Percentiles rank a stretch among this genome's conserved stretches.
These are phyloP conservation scores for Fusarium robinianum DNA, from an alignment of 2,329 filamentous ascomycete genomes.

Conservation along the genomic window DNA sequence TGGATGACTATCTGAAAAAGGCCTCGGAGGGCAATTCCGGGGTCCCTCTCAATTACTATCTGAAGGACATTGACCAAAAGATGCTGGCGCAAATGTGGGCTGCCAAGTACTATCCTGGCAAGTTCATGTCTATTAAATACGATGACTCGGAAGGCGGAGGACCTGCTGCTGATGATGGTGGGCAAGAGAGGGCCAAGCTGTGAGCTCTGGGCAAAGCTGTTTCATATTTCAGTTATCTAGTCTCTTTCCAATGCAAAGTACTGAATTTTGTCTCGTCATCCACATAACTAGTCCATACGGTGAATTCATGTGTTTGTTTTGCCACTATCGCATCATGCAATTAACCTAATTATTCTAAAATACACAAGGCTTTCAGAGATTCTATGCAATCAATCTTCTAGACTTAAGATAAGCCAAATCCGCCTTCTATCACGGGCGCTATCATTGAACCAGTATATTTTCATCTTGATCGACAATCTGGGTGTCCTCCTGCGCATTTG, in stretches of 20 bases:
- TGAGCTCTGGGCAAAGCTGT: not conserved
- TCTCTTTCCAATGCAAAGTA: not conserved
- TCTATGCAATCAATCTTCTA: too few species aligned
- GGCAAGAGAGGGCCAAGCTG: not conserved
- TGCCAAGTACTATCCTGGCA: constrained; percentile 22
- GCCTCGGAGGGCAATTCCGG: constrained; percentile 2
- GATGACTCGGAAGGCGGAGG: constrained; percentile 12
- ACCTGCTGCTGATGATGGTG: not conserved
- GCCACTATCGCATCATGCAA: too few species aligned
- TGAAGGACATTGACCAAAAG: constrained; percentile 22
- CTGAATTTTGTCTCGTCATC: not conserved
- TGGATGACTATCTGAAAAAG: constrained; percentile 22
- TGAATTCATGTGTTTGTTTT: not conserved
- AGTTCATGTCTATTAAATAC: constrained; percentile 16
- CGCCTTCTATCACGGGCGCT: too few species aligned
- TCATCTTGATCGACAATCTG: too few species aligned
- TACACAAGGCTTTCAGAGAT: too few species aligned
- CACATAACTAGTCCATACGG: not conserved
- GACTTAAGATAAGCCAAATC: too few species aligned
- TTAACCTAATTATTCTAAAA: too few species aligned
- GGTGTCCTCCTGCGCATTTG: too few species aligned
- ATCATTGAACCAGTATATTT: too few species aligned
- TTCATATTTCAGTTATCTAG: not conserved
- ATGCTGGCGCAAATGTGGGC: constrained; percentile 26
- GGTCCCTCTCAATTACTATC: constrained; percentile 25